Evolutionary conservation across 1,139 yeast species (phyloP), one percentile per base, ranked within the genome.

Genomic region (Candida glucosophila): DNA sequence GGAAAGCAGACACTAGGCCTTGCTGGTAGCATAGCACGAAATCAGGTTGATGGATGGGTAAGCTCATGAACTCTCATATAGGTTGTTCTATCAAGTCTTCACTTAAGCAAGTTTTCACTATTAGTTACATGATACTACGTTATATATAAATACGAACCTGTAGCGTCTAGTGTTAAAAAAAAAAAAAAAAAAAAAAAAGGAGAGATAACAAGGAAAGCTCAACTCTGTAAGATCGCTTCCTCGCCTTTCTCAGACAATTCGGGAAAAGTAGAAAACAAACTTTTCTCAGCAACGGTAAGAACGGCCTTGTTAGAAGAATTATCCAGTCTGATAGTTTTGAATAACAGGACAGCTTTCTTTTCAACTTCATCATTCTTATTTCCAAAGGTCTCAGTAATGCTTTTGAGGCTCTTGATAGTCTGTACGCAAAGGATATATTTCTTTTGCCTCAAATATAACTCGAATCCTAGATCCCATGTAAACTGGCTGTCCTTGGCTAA

Each of bases 31-130:
- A 71, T 72, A 7, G 80, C 80, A 4, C 50, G 74, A 28, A 52
- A 61, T 20, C 79, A 73, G 40, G 78, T 71, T 1, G 78, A 72
- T 33, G 57, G 61, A 23, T 74, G 81, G 81, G 58, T 73, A 23
- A 67, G 57, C 28, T 43, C 58, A 15, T 67, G 41, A 41, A 6
- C 15, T 17, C 17, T 20, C 15, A 16, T 8, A 8, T 16, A 8
- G 8, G n/a, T 16, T 16, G 8, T 16, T 16, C n/a, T 16, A 59
- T 60, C 67, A 58, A 55, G 37, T 58, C 59, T 47, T 58, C 60
- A n/a, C n/a, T n/a, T n/a, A n/a, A n/a, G n/a, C n/a, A n/a, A n/a
- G n/a, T n/a, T n/a, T n/a, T n/a, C n/a, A n/a, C n/a, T n/a, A n/a
- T n/a, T n/a, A n/a, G n/a, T n/a, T n/a, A n/a, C n/a, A n/a, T n/a